Evolutionary conservation across 495 filamentous ascomycete genomes (phyloP).

Genomic region (Peziza echinospora): DNA sequence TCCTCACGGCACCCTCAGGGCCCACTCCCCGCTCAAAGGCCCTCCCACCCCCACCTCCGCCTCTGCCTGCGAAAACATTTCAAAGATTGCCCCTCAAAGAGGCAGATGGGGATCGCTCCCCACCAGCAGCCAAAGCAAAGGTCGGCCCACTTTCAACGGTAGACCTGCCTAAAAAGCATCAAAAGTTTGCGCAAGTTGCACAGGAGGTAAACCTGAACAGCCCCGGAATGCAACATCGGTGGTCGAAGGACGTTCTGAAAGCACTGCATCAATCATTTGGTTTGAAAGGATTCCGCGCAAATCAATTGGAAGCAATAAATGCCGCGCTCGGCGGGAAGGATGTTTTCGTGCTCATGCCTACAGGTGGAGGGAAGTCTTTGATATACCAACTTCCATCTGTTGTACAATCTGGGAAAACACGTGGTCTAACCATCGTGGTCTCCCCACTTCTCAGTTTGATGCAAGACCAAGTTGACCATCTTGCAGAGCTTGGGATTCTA

Average conservation of each 20-base stretch:
- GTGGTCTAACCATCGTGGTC: conserved; percentile 75
- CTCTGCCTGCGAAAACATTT: too few species aligned
- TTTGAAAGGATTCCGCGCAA: conserved; percentile 64
- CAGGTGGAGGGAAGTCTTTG: conserved; percentile 86
- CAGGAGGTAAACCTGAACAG: neutral
- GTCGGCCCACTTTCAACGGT: neutral
- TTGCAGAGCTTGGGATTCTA: conserved; percentile 49
- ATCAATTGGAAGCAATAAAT: conserved; percentile 91
- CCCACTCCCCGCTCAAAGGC: too few species aligned
- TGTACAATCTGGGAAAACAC: conserved; percentile 55
- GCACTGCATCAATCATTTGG: conserved; percentile 61
- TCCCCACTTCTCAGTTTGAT: conserved; percentile 91
- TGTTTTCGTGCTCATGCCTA: conserved; percentile 90
- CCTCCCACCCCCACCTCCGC: too few species aligned
- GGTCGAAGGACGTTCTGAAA: conserved; percentile 67
- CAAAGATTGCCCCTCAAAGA: neutral
- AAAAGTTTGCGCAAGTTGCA: neutral
- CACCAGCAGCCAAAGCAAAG: neutral
- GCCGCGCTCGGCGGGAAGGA: conserved; percentile 71
- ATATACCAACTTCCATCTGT: conserved; percentile 91
- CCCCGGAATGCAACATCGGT: conserved; percentile 31
- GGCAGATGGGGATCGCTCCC: neutral
- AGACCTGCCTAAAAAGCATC: neutral
- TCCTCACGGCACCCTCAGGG: too few species aligned
- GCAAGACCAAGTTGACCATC: conserved; percentile 79